Evolutionary conservation across 129 eudicot genomes (phyloP), one percentile per base, ranked within the genome.

Genomic region (Flaveria linearis): DNA sequence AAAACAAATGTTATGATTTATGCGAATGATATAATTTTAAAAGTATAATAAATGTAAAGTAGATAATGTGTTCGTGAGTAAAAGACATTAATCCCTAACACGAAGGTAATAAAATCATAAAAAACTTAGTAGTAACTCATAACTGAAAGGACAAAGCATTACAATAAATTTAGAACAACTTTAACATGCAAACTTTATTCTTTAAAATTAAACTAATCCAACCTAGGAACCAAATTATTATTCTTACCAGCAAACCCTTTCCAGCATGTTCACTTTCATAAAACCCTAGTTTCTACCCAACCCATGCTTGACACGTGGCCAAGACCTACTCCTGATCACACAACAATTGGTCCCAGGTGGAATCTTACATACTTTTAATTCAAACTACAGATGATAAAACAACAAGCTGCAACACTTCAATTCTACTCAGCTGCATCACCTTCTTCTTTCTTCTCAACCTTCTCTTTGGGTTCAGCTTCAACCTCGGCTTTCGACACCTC

Each of bases 231-330:
- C 79, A 72, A 79, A 51, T 67, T 67, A 66, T 74, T 73, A 63
- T 39, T 79, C 64, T 72, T 64, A 72, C 79, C 64, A 73, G 79
- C 84, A 50, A 72, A 52, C 83, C 74, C 61, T 73, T 58, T 18
- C 79, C 51, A 2, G 69, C 51, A 15, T 50, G 42, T 56, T 25
- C 62, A 33, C 72, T 49, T 62, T 13, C 14, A 73, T 64, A 39
- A 63, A 73, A 25, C 63, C 69, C 51, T 42, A 25, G 20, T 14
- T 73, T 65, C 68, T 66, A 56, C 69, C 84, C 75, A 80, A 74
- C 36, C 56, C 76, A 80, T 67, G 80, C 84, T 74, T 74, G 76
- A 76, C 84, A 74, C 79, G 65, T 74, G 79, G 79, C 84, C 74
- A 73, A 80, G 69, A 60, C 39, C 39, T 64, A 58, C 65, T 72